Evolutionary conservation across 2,329 filamentous ascomycete genomes (phyloP).

Genomic region (Pseudogymnoascus sp.): DNA sequence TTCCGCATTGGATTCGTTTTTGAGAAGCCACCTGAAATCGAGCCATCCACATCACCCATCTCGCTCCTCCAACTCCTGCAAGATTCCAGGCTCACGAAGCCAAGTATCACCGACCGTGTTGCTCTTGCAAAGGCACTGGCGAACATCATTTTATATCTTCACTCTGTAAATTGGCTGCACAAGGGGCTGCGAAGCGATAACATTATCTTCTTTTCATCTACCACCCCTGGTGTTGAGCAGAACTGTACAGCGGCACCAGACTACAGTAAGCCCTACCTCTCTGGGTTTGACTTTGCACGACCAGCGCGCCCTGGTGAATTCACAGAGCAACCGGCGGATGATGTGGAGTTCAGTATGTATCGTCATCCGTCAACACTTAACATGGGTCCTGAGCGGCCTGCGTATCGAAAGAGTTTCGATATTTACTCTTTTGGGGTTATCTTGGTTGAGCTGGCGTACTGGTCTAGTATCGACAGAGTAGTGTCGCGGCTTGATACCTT

Average conservation of each 20-base stretch:
- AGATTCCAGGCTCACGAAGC: slow-evolving; percentile 30
- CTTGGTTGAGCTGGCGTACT: slow-evolving; percentile 46
- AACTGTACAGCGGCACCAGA: slow-evolving; percentile 24
- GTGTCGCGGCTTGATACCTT: slow-evolving; percentile 19
- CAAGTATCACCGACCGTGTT: slow-evolving; percentile 44
- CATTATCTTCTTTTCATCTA: slow-evolving; percentile 41
- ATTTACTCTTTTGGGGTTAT: slow-evolving; percentile 46
- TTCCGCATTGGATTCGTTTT: slow-evolving; percentile 46
- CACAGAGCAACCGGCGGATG: slow-evolving; percentile 40
- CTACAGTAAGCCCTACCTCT: slow-evolving; percentile 37
- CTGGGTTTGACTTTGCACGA: slow-evolving; percentile 47
- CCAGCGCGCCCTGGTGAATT: slow-evolving; percentile 42
- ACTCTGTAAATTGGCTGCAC: slow-evolving; percentile 50
- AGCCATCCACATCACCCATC: slow-evolving; percentile 34
- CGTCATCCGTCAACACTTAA: slow-evolving; percentile 32
- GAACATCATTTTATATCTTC: slow-evolving; percentile 46
- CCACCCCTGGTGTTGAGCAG: neutral
- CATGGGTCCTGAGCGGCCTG: slow-evolving; percentile 19
- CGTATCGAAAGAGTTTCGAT: slow-evolving; percentile 43
- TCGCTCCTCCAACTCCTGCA: slow-evolving; percentile 42
- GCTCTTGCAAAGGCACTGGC: slow-evolving; percentile 43
- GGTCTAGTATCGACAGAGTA: slow-evolving; percentile 39
- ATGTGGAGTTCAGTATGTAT: slow-evolving; percentile 41
- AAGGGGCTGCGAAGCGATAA: slow-evolving; percentile 49
- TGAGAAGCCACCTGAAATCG: slow-evolving; percentile 36